A percentile compares a stretch with the other conserved stretches of the same genome.
These are phyloP conservation scores for Nectriaceae sp. DNA, from an alignment of 2,329 filamentous ascomycete species.

Conservation along the genomic window DNA sequence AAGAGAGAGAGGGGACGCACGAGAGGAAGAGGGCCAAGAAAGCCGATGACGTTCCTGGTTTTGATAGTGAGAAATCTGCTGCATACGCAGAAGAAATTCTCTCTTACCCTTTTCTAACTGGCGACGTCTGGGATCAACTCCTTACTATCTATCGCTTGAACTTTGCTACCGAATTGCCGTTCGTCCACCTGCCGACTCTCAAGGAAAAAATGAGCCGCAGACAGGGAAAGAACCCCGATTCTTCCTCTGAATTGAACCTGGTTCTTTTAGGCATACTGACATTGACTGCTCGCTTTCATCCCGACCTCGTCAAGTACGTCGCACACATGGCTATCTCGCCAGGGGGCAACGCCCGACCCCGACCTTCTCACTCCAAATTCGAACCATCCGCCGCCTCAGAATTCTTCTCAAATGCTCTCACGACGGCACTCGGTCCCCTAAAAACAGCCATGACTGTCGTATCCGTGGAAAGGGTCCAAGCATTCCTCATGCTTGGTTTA, in stretches of 20 bases:
- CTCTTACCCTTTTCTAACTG: conserved; percentile 61
- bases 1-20: conserved; percentile 44
- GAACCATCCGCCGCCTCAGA: conserved; percentile 62
- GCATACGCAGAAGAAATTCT: conserved; percentile 59
- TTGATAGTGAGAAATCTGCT: conserved; percentile 38
- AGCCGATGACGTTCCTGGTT: conserved; percentile 44
- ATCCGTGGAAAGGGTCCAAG: conserved; percentile 65
- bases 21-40: conserved; percentile 53
- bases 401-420: conserved; percentile 63
- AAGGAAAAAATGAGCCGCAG: conserved; percentile 51
- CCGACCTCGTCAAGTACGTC: conserved; percentile 58
- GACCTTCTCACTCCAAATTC: conserved; percentile 35
- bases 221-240: conserved; percentile 37
- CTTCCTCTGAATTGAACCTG: conserved; percentile 53
- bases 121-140: conserved; percentile 67
- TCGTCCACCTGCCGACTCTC: conserved; percentile 68
- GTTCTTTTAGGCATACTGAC: conserved; percentile 68
- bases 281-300: conserved; percentile 69
- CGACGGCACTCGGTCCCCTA: conserved; percentile 49
- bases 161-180: conserved; percentile 72
- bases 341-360: conserved; percentile 35
- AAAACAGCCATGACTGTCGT: conserved; percentile 50
- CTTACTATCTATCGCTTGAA: conserved; percentile 72
- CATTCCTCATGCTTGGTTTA: conserved; percentile 69
- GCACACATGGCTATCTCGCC: conserved; percentile 40